phyloP scores from a whole-genome alignment of 2,329 filamentous ascomycete species.

The Alternaria arbusti region DNA sequence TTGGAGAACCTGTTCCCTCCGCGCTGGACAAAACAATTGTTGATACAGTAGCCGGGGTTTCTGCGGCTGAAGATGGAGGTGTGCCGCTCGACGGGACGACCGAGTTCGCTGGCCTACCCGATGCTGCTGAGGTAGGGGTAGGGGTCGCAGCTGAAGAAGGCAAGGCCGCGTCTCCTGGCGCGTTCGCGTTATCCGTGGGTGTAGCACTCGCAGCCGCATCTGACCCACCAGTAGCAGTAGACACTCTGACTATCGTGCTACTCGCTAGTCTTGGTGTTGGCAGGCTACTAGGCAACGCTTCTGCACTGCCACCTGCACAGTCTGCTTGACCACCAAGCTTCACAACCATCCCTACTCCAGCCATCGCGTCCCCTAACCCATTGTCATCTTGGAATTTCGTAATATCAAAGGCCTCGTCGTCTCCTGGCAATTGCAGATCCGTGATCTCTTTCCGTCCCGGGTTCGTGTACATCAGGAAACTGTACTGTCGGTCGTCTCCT shows the following conservation, averaged over 20 bases:
- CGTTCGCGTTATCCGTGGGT: neutral
- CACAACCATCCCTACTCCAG: constrained; percentile 44
- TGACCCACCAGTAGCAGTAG: neutral
- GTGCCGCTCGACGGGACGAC: neutral
- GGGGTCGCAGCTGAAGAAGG: neutral
- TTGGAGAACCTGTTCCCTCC: constrained; percentile 1
- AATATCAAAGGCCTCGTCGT: constrained; percentile 36
- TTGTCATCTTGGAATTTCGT: constrained; percentile 40
- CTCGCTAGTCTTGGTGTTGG: constrained; percentile 6
- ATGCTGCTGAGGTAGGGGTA: neutral
- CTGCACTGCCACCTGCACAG: constrained; percentile 17
- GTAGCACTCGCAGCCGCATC: neutral
- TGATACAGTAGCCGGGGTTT: constrained; percentile 1
- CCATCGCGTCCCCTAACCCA: constrained; percentile 33
- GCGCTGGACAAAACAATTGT: constrained; percentile 5
- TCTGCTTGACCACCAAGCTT: constrained; percentile 35
- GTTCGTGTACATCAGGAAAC: constrained; percentile 42
- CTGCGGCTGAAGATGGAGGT: neutral
- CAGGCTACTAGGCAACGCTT: constrained; percentile 9
- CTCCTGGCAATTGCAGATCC: constrained; percentile 30
- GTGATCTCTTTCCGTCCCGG: constrained; percentile 29
- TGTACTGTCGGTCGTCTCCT: constrained; percentile 40
- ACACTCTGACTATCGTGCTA: neutral
- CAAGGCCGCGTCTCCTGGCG: neutral
- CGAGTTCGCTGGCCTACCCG: neutral